Conservation (phyloP, 495 filamentous ascomycete species). For the Venustampulla echinocandica region DNA sequence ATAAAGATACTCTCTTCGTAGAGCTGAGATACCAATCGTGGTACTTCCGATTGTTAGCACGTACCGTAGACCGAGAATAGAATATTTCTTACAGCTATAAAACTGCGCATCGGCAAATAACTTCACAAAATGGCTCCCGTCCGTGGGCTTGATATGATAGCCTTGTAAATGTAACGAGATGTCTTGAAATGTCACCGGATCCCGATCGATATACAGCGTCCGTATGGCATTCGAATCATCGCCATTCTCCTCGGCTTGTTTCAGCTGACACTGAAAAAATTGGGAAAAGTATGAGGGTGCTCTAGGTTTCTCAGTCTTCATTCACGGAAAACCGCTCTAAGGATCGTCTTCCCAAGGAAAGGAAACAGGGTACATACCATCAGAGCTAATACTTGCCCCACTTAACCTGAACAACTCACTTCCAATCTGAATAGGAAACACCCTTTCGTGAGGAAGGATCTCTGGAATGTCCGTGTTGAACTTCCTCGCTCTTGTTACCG, state of each 20-base stretch:
- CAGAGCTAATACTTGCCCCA: constrained; percentile 88
- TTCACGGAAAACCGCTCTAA: not conserved
- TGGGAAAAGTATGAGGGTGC: constrained; percentile 96
- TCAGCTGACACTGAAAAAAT: constrained; percentile 82
- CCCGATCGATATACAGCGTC: constrained; percentile 91
- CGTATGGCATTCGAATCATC: constrained; percentile 39
- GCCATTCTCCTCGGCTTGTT: constrained; percentile 40
- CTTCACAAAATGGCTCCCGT: constrained; percentile 79
- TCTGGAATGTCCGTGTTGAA: constrained; percentile 38
- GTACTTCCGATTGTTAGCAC: constrained; percentile 43
- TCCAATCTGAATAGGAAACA: constrained; percentile 93
- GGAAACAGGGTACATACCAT: constrained; percentile 59
- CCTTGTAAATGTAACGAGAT: constrained; percentile 90
- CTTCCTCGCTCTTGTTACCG: constrained; percentile 7
- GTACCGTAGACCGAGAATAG: not conserved
- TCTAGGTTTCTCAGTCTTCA: constrained; percentile 46
- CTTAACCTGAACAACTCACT: constrained; percentile 86
- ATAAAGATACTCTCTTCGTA: constrained; percentile 90
- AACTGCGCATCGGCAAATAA: constrained; percentile 95
- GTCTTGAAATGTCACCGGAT: constrained; percentile 81
- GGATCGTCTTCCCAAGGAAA: not conserved
- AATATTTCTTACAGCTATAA: constrained; percentile 58
- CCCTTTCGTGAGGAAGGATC: constrained; percentile 54
- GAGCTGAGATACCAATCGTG: constrained; percentile 85
- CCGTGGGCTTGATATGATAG: constrained; percentile 77